Evolutionary conservation across 2,329 filamentous ascomycete genomes (phyloP).

Genomic region (Cadophora gregata): DNA sequence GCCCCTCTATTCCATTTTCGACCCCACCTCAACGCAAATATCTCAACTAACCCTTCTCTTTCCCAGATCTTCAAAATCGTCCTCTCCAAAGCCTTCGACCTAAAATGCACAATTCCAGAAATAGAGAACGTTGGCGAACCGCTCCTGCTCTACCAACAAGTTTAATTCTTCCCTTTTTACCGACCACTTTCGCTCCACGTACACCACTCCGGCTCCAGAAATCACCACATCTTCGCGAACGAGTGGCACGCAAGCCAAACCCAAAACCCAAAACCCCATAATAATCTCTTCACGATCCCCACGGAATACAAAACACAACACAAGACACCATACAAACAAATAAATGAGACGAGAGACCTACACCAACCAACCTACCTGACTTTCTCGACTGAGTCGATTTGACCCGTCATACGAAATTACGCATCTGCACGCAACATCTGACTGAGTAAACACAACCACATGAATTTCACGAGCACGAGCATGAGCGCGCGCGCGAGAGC

Average conservation of each 20-base stretch:
- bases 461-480: constrained; percentile 6
- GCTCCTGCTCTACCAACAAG: constrained; percentile 83
- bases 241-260: background rate
- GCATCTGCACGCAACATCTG: constrained; percentile 1
- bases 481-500: background rate
- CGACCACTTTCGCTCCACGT: background rate
- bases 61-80: constrained; percentile 99
- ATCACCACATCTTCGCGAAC: background rate
- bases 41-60: constrained; percentile 19
- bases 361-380: too few relatives aligned
- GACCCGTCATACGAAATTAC: background rate
- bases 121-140: constrained; percentile 98
- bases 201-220: background rate
- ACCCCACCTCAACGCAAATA: constrained; percentile 2
- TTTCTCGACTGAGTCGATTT: background rate
- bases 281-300: background rate
- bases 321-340: background rate
- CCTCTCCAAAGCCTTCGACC: constrained; percentile 95
- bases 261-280: background rate
- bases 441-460: background rate
- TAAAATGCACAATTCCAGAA: constrained; percentile 98
- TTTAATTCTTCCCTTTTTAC: constrained; percentile 29
- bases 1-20: background rate
- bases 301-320: background rate
- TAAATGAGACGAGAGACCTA: background rate